Evolutionary conservation across 352 stramenopile species (phyloP).

Genomic region (Phytophthora pistaciae): DNA sequence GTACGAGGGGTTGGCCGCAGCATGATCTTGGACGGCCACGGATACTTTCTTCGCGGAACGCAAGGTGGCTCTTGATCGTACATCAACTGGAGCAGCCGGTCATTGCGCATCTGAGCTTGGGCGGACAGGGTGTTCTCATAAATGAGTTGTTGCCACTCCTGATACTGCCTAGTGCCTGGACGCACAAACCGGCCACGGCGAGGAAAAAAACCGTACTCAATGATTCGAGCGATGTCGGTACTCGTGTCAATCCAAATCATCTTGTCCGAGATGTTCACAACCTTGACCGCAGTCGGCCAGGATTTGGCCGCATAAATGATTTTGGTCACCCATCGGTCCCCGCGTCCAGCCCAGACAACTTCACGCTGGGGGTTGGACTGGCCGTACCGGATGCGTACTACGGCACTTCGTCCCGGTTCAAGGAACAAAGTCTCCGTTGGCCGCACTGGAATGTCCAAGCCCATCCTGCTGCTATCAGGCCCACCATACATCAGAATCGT

Average conservation of each 20-base stretch:
- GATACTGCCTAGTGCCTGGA: background rate
- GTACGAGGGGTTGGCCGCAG: background rate
- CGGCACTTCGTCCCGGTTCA: background rate
- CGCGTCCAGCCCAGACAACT: background rate
- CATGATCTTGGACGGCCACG: background rate
- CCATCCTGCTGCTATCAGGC: background rate
- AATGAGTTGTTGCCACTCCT: slow-evolving; percentile 7
- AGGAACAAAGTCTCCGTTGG: background rate
- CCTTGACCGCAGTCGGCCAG: slow-evolving; percentile 5
- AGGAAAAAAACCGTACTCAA: background rate
- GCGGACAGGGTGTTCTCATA: background rate
- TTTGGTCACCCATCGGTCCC: slow-evolving; percentile 4
- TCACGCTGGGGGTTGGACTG: background rate
- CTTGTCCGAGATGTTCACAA: slow-evolving; percentile 9
- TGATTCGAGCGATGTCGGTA: background rate
- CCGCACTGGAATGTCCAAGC: background rate
- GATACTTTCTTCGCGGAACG: background rate
- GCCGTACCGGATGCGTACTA: background rate
- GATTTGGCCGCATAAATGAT: slow-evolving; percentile 1
- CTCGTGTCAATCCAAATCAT: background rate
- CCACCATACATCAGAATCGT: background rate
- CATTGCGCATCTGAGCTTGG: background rate
- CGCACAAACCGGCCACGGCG: background rate
- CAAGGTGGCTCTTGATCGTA: background rate
- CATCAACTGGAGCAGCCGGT: background rate